These are phyloP conservation scores for Sugiyamaella floridensis DNA, from an alignment of 805 yeast genomes.

Conservation along the genomic window DNA sequence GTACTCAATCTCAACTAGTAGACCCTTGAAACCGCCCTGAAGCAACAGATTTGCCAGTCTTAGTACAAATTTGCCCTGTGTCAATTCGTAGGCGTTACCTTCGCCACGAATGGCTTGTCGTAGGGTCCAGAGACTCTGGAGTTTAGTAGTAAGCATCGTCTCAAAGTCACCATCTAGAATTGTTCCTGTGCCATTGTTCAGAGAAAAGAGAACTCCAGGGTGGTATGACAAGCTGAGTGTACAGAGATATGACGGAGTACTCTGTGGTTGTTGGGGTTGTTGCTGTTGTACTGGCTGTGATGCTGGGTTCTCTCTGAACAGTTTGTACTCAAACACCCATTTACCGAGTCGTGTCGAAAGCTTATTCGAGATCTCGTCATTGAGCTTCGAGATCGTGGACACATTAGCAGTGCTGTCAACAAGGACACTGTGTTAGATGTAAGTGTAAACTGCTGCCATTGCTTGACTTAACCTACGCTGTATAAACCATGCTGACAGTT, in stretches of 20 bases:
- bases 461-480: background rate
- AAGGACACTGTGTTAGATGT: constrained; percentile 8
- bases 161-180: constrained; percentile 55
- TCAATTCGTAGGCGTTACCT: constrained; percentile 56
- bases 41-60: constrained; percentile 65
- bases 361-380: constrained; percentile 63
- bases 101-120: constrained; percentile 69
- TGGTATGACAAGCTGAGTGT: constrained; percentile 27
- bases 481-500: background rate
- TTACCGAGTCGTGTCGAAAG: constrained; percentile 54
- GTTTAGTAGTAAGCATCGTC: constrained; percentile 44
- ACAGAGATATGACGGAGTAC: constrained; percentile 20
- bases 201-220: constrained; percentile 27
- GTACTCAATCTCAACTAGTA: constrained; percentile 54
- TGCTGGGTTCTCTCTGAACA: constrained; percentile 56
- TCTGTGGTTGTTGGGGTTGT: background rate
- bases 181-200: constrained; percentile 28
- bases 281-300: constrained; percentile 25
- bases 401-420: constrained; percentile 15
- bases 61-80: constrained; percentile 43
- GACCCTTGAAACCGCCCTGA: constrained; percentile 68
- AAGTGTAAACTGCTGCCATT: background rate
- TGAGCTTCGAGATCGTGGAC: constrained; percentile 55
- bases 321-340: constrained; percentile 64
- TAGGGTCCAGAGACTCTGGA: constrained; percentile 63